Evolutionary conservation across 2,329 filamentous ascomycete genomes (phyloP).

Genomic region (Alternaria arbusti): DNA sequence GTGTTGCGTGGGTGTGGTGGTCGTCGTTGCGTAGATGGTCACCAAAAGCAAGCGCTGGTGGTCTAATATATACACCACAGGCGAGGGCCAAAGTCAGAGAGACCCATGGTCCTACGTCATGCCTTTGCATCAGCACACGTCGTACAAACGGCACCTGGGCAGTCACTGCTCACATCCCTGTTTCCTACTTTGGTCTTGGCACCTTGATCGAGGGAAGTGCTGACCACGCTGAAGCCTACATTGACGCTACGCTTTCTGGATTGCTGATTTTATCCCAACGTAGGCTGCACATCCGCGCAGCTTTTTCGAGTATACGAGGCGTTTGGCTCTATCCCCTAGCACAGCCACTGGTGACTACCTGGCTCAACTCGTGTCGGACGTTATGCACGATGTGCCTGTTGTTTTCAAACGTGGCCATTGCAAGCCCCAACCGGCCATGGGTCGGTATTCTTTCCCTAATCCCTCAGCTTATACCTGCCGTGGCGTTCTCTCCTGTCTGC

Average conservation of each 20-base stretch:
- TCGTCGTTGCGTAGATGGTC: slow-evolving; percentile 14
- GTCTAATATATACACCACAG: slow-evolving; percentile 22
- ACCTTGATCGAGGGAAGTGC: background rate
- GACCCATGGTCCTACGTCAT: slow-evolving; percentile 30
- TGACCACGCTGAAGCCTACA: background rate
- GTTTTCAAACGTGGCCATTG: background rate
- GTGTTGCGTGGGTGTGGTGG: background rate
- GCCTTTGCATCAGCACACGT: slow-evolving; percentile 21
- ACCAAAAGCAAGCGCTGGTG: slow-evolving; percentile 4
- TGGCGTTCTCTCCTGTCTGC: slow-evolving; percentile 10
- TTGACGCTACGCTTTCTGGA: background rate
- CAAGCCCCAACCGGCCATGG: slow-evolving; percentile 4
- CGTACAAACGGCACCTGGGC: slow-evolving; percentile 18
- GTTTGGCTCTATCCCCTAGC: slow-evolving; percentile 18
- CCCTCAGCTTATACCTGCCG: slow-evolving; percentile 6
- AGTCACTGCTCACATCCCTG: slow-evolving; percentile 19
- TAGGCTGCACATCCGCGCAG: background rate
- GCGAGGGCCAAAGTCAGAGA: slow-evolving; percentile 18
- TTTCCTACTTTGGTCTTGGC: slow-evolving; percentile 11
- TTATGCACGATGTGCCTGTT: slow-evolving; percentile 9
- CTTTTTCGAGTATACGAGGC: background rate
- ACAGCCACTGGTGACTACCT: slow-evolving; percentile 14
- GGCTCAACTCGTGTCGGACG: slow-evolving; percentile 8
- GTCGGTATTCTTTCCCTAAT: slow-evolving; percentile 8
- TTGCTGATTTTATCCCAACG: background rate